A percentile compares a stretch with the other conserved stretches of the same genome.
Conservation (phyloP, 148 eudicot species). For the Amaranthus hypochondriacus region DNA sequence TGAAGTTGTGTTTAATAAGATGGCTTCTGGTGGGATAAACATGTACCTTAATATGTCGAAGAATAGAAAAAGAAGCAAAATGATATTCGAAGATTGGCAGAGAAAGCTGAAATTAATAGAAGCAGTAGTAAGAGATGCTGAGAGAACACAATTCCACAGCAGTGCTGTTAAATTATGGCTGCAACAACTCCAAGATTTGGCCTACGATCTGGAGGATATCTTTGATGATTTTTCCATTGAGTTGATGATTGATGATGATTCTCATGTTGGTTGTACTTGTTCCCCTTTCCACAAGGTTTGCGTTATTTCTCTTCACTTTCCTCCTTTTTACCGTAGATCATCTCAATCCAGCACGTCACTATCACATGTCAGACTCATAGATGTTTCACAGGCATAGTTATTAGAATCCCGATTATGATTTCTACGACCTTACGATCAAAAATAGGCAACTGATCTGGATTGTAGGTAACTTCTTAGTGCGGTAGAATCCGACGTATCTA, state of each 20-base stretch:
- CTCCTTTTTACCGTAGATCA: no score
- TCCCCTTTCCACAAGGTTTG: background rate
- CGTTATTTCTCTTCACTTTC: no score
- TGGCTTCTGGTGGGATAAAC: background rate
- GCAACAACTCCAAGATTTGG: slow-evolving; percentile 3
- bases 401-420: no score
- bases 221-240: background rate
- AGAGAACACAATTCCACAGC: background rate
- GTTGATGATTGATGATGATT: background rate
- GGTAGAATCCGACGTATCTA: no score
- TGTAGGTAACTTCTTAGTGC: no score
- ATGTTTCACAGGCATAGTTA: no score
- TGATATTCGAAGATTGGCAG: background rate
- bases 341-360: no score
- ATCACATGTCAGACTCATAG: no score
- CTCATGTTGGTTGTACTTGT: background rate
- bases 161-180: background rate
- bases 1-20: slow-evolving; percentile 3
- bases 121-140: background rate
- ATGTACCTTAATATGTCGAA: background rate
- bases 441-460: no score
- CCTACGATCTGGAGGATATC: slow-evolving; percentile 2
- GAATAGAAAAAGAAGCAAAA: background rate
- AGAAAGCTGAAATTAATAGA: background rate
- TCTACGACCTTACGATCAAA: no score